Percentiles rank a stretch among this genome's conserved stretches.
These are phyloP conservation scores for Mallotus repandus DNA, from an alignment of 441 rosid species.

Conservation along the genomic window DNA sequence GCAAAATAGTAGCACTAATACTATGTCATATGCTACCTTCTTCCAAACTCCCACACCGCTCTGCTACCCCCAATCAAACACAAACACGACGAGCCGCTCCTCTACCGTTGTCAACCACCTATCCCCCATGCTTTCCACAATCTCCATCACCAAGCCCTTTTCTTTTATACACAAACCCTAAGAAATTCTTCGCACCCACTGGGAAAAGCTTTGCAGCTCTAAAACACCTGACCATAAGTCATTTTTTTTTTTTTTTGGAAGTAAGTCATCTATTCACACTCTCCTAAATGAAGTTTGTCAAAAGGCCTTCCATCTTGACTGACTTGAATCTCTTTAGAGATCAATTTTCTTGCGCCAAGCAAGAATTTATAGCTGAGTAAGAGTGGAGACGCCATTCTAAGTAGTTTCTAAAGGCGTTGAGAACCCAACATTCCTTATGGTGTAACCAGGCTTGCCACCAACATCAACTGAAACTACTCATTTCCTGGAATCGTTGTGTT, in stretches of 20 bases:
- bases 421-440: conserved; percentile 60
- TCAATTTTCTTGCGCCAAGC: conserved; percentile 74
- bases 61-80: conserved; percentile 23
- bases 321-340: conserved; percentile 65
- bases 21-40: conserved; percentile 37
- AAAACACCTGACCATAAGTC: conserved; percentile 55
- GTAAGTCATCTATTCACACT: conserved; percentile 83
- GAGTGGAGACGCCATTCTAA: conserved; percentile 80
- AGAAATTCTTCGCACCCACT: no score
- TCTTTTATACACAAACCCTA: no score
- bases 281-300: conserved; percentile 96
- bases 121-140: no score
- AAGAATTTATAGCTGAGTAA: conserved; percentile 76
- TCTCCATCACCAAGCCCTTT: no score
- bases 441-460: conserved; percentile 82
- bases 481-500: no score
- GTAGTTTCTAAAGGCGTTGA: conserved; percentile 55
- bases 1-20: background rate
- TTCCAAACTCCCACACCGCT: conserved; percentile 19
- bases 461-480: conserved; percentile 79
- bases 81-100: conserved; percentile 3
- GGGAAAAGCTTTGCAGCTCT: no score
- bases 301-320: conserved; percentile 61
- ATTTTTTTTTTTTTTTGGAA: no score
- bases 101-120: conserved; percentile 18